Conservation (phyloP, 768 basidiomycete genomes). For the Lactarius psammicola region DNA sequence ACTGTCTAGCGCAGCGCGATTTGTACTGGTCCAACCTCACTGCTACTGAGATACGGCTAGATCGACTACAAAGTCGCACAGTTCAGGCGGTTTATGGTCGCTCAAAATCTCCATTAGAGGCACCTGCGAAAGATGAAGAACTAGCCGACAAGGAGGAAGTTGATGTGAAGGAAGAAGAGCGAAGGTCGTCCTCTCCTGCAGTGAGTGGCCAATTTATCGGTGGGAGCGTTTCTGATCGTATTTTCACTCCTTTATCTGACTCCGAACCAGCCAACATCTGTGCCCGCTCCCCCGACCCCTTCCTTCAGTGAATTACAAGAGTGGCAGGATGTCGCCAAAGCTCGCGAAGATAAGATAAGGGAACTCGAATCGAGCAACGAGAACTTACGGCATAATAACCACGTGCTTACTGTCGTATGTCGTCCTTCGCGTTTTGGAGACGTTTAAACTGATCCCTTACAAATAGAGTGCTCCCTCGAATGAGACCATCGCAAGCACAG, state of each 20-base stretch:
- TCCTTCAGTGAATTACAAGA: slow-evolving; percentile 34
- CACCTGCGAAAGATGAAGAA: slow-evolving; percentile 22
- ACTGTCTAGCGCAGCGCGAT: slow-evolving; percentile 49
- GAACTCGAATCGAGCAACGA: slow-evolving; percentile 28
- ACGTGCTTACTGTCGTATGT: slow-evolving; percentile 19
- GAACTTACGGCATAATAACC: slow-evolving; percentile 31
- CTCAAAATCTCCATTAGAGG: slow-evolving; percentile 12
- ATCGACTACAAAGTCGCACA: slow-evolving; percentile 56
- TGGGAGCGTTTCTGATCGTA: slow-evolving; percentile 54
- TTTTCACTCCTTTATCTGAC: slow-evolving; percentile 44
- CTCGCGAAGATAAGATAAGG: slow-evolving; percentile 33
- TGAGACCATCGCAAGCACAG: slow-evolving; percentile 16
- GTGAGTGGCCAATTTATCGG: slow-evolving; percentile 71
- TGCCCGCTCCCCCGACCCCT: slow-evolving; percentile 36
- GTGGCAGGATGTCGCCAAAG: slow-evolving; percentile 43
- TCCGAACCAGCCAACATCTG: slow-evolving; percentile 41
- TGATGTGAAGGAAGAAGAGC: slow-evolving; percentile 44
- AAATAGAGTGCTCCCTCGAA: slow-evolving; percentile 25
- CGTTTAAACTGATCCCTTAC: slow-evolving; percentile 6
- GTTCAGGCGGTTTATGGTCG: slow-evolving; percentile 35
- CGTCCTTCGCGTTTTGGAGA: neutral
- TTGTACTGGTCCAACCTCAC: slow-evolving; percentile 51
- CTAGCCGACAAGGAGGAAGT: slow-evolving; percentile 31
- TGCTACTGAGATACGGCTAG: slow-evolving; percentile 58
- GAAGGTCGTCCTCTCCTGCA: slow-evolving; percentile 61